Conservation (phyloP, 2,329 filamentous ascomycete species). For the Diaporthe australafricana region DNA sequence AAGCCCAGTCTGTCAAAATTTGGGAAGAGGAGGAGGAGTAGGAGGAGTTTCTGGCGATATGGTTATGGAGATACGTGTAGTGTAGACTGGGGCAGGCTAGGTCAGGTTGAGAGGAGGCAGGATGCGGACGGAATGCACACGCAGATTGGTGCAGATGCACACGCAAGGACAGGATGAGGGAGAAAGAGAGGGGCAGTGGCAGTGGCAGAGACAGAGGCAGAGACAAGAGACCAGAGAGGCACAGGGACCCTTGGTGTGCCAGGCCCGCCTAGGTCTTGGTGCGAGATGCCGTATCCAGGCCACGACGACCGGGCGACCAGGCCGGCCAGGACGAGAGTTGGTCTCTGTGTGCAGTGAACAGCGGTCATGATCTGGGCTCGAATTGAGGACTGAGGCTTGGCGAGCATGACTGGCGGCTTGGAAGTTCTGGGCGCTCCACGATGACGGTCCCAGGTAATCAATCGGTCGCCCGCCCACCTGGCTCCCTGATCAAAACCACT, state of each 20-base stretch:
- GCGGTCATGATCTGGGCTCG: conserved; percentile 15
- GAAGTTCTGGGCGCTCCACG: conserved; percentile 24
- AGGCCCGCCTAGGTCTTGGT: neutral
- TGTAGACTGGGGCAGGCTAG: neutral
- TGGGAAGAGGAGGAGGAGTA: neutral
- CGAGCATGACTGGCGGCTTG: conserved; percentile 30
- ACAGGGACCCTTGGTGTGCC: neutral
- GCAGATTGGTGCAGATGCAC: neutral
- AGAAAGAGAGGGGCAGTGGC: neutral
- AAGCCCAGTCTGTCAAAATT: neutral
- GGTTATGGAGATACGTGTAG: neutral
- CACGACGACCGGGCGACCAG: neutral
- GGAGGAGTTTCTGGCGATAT: neutral
- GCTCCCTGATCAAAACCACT: conserved; percentile 1
- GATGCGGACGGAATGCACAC: neutral
- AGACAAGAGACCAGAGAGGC: no score
- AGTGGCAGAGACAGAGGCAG: neutral
- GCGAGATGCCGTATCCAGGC: conserved; percentile 4
- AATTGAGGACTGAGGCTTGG: conserved; percentile 14
- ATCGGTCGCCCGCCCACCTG: conserved; percentile 15
- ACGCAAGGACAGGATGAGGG: neutral
- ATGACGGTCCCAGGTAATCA: conserved; percentile 12
- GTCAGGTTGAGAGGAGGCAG: neutral
- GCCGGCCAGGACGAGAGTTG: neutral
- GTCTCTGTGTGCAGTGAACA: neutral